phyloP scores from a whole-genome alignment of 1,284 basidiomycete genomes.

The Ganoderma leucocontextum region DNA sequence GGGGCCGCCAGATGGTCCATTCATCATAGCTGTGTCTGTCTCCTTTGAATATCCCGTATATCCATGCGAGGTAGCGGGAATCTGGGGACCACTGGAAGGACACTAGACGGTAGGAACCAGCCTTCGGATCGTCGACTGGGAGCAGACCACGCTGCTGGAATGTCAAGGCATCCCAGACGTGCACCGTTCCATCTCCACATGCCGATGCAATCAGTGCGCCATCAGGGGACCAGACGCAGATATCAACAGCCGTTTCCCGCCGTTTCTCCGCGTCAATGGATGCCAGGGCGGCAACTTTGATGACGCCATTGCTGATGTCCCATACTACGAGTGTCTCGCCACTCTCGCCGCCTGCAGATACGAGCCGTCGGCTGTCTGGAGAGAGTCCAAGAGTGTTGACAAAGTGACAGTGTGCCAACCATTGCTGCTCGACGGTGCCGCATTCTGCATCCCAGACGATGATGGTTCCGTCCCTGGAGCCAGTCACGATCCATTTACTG shows the following conservation, averaged over 20 bases:
- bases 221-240: conserved; percentile 2
- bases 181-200: not conserved
- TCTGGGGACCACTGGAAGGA: not conserved
- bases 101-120: no score
- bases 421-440: not conserved
- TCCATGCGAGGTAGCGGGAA: not conserved
- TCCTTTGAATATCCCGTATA: no score
- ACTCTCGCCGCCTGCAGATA: not conserved
- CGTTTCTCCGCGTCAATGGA: not conserved
- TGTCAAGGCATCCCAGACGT: conserved; percentile 1
- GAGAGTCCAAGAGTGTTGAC: not conserved
- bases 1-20: not conserved
- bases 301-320: not conserved
- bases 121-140: not conserved
- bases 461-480: not conserved
- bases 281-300: not conserved
- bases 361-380: not conserved
- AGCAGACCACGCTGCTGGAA: not conserved
- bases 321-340: not conserved
- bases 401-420: not conserved
- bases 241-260: no score
- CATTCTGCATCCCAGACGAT: not conserved
- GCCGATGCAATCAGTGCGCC: not conserved
- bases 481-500: not conserved
- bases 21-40: not conserved